Evolutionary conservation across 768 basidiomycete species (phyloP).

Genomic region (Lentinula raphanica): DNA sequence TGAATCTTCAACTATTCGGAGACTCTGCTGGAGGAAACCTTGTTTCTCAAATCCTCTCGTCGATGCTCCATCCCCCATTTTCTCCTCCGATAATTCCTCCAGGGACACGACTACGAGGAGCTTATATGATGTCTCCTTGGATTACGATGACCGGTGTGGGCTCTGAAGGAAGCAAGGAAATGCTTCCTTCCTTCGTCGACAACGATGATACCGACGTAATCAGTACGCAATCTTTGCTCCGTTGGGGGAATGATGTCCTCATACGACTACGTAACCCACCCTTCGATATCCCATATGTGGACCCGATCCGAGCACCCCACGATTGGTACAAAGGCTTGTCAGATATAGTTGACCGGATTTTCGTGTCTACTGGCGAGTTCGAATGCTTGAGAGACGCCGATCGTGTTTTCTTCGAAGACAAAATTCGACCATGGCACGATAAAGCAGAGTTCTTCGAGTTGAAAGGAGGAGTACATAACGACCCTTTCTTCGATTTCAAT

Average conservation of each 20-base stretch:
- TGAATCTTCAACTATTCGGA: conserved; percentile 13
- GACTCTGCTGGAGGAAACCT: conserved; percentile 20
- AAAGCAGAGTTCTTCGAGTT: conserved; percentile 23
- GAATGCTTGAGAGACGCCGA: conserved; percentile 30
- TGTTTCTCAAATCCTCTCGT: conserved; percentile 14
- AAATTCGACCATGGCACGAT: conserved; percentile 16
- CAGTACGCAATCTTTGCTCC: conserved; percentile 4
- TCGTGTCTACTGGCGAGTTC: conserved; percentile 30
- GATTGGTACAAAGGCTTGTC: conserved; percentile 30
- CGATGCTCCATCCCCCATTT: conserved; percentile 14
- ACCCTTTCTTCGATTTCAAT: conserved; percentile 25
- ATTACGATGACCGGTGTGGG: conserved; percentile 18
- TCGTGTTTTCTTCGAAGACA: conserved; percentile 20
- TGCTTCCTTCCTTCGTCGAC: conserved; percentile 15
- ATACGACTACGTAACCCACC: conserved; percentile 18
- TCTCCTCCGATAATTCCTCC: conserved; percentile 14
- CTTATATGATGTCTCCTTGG: conserved; percentile 31
- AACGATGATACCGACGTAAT: conserved; percentile 25
- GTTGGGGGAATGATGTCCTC: conserved; percentile 19
- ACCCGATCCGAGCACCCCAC: conserved; percentile 25
- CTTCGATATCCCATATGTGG: conserved; percentile 23
- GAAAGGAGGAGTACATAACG: conserved; percentile 31
- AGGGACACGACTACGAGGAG: conserved; percentile 23
- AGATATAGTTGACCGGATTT: conserved; percentile 25
- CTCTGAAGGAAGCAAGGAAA: neutral